Evolutionary conservation across 805 yeast genomes (phyloP).

Genomic region (Pachysolen tannophilus): DNA sequence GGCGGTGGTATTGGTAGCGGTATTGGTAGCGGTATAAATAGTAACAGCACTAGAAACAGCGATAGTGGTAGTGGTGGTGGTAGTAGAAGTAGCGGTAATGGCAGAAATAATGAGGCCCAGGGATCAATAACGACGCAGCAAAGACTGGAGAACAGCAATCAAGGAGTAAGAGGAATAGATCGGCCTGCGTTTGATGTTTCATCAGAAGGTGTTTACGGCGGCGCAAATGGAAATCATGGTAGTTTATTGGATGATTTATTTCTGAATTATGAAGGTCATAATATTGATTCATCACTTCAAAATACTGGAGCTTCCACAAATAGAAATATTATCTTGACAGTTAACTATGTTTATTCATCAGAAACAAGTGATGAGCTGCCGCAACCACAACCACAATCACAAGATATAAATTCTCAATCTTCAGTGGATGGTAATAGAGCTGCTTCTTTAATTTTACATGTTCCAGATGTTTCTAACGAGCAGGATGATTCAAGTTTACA

Average conservation of each 20-base stretch:
- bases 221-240: slow-evolving; percentile 15
- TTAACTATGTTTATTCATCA: slow-evolving; percentile 26
- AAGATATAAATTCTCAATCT: slow-evolving; percentile 12
- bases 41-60: no score
- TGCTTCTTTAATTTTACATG: slow-evolving; percentile 54
- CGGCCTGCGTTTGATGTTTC: slow-evolving; percentile 29
- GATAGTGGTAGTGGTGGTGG: no score
- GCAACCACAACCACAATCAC: slow-evolving; percentile 16
- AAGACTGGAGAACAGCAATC: background rate
- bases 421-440: slow-evolving; percentile 26
- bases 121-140: no score
- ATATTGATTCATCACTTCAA: background rate
- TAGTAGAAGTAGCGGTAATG: no score
- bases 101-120: no score
- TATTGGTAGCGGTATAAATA: no score
- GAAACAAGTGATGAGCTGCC: slow-evolving; percentile 5
- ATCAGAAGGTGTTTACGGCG: slow-evolving; percentile 21
- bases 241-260: slow-evolving; percentile 16
- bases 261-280: slow-evolving; percentile 14
- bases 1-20: no score
- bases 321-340: slow-evolving; percentile 31
- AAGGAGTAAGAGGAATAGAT: slow-evolving; percentile 24
- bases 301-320: slow-evolving; percentile 10
- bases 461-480: slow-evolving; percentile 57
- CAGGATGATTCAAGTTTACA: slow-evolving; percentile 54